Base-by-base conservation (phyloP, 2,329 filamentous ascomycete genomes). In the Tolypocladium paradoxum region DNA sequence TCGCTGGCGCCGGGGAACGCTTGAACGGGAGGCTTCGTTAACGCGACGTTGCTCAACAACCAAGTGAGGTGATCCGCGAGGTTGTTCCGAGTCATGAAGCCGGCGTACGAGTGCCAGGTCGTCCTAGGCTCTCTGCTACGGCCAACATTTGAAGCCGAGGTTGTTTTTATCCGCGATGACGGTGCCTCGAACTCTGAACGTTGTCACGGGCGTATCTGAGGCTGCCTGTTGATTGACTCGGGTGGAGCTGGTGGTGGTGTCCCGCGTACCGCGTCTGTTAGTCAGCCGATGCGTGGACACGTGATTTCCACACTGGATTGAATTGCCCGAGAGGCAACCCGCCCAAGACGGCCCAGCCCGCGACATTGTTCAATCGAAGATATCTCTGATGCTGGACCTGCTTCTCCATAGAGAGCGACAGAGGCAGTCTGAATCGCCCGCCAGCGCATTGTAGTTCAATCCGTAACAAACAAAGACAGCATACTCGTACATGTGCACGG, bases 11-110 rank as follows among this genome's bases (percentile, higher is more conserved):
- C 69, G 38, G 73, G 69, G 56, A 67, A 65, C 53, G 68, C 65
- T 58, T 68, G 69, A 56, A 63, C 65, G 54, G 68, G 69, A 54
- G 72, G 71, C 63, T 67, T 69, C 59, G 66, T 67, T 61, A 68
- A 64, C 53, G 68, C 63, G 60, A 70, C 66, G 65, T 78, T 76
- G 61, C 71, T 71, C 61, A 81, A 64, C 62, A 83, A 71, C 79
- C 79, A 83, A 60, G 76, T 70, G 60, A 83, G 69, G 65, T 83
- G 77, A 63, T 78, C 74, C 60, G 68, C 65, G 55, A 83, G 73
- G 63, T 83, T 83, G 69, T 82, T 81, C 65, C 76, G 77, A 71
- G 79, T 83, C 79, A 83, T 83, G 71, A 76, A 77, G 72, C 64
- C 73, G 68, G 67, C 61, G 55, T 52, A 37, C 36, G 50, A 51